Percentiles rank a stretch among this genome's conserved stretches.
Conservation (phyloP, 2,329 filamentous ascomycete genomes). For the Tolypocladium guangdongense region DNA sequence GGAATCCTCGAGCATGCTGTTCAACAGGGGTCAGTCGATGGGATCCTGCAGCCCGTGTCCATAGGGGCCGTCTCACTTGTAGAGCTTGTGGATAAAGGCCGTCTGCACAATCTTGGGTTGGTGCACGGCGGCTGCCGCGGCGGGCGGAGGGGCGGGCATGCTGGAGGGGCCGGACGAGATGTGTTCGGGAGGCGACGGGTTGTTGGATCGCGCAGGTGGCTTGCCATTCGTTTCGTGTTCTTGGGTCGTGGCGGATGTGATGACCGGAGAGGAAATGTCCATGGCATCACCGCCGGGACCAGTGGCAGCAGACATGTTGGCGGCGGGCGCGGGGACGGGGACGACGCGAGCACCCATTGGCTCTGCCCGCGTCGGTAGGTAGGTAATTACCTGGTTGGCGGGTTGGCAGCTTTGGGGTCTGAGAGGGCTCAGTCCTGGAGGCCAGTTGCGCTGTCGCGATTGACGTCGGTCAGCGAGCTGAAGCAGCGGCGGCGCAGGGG, state of each 20-base stretch:
- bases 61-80: slow-evolving; percentile 57
- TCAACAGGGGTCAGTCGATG: slow-evolving; percentile 1
- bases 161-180: slow-evolving; percentile 19
- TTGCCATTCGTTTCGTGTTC: slow-evolving; percentile 29
- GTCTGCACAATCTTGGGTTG: slow-evolving; percentile 98
- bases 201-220: slow-evolving; percentile 22
- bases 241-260: slow-evolving; percentile 31
- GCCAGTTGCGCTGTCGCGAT: slow-evolving; percentile 37
- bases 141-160: slow-evolving; percentile 40
- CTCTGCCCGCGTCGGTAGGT: background rate
- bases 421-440: slow-evolving; percentile 32
- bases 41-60: background rate
- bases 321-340: slow-evolving; percentile 44
- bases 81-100: slow-evolving; percentile 97
- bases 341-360: slow-evolving; percentile 37
- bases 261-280: slow-evolving; percentile 47
- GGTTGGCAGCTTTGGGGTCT: slow-evolving; percentile 32
- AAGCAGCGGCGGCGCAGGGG: background rate
- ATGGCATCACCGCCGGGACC: slow-evolving; percentile 50
- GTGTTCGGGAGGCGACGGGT: slow-evolving; percentile 28
- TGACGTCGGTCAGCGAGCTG: slow-evolving; percentile 14
- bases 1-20: slow-evolving; percentile 90
- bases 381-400: background rate
- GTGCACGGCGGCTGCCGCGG: slow-evolving; percentile 66
- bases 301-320: slow-evolving; percentile 48